These are phyloP conservation scores for Phytophthora vignae DNA, from an alignment of 352 stramenopile species.

Conservation along the genomic window DNA sequence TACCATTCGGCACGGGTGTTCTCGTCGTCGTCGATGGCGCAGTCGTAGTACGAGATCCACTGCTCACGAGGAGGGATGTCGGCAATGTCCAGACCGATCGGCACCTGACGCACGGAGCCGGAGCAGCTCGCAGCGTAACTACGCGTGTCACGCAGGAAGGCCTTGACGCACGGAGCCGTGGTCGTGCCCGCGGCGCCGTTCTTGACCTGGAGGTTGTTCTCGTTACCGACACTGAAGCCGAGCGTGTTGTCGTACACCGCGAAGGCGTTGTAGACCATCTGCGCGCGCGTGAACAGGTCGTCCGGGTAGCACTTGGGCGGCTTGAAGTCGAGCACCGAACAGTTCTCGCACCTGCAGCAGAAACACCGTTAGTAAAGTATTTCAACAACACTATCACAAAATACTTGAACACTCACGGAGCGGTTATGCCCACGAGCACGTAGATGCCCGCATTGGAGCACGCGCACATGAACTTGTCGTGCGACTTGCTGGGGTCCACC, in stretches of 20 bases:
- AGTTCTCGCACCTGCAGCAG: conserved; percentile 57
- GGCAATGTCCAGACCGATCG: conserved; percentile 71
- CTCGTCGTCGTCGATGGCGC: conserved; percentile 57
- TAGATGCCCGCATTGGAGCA: conserved; percentile 74
- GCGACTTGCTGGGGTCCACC: conserved; percentile 60
- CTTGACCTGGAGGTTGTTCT: conserved; percentile 60
- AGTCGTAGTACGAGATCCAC: conserved; percentile 76
- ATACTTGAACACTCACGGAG: conserved; percentile 41
- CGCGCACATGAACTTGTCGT: conserved; percentile 88
- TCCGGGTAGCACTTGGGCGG: conserved; percentile 66
- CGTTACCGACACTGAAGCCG: conserved; percentile 65
- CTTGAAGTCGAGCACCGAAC: conserved; percentile 55
- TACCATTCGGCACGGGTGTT: conserved; percentile 64
- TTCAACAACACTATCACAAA: not conserved
- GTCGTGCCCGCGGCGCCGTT: conserved; percentile 34
- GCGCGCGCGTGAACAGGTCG: conserved; percentile 57
- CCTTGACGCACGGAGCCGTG: conserved; percentile 71
- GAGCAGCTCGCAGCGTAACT: conserved; percentile 59
- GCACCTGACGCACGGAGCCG: conserved; percentile 53
- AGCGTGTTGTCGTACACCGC: conserved; percentile 81
- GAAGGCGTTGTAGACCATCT: conserved; percentile 79
- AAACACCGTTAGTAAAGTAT: not conserved
- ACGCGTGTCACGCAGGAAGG: conserved; percentile 62
- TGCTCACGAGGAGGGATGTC: conserved; percentile 59
- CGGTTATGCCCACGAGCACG: conserved; percentile 70